Evolutionary conservation across 108 stramenopile species (phyloP).

Genomic region (Skeletonema costatum): DNA sequence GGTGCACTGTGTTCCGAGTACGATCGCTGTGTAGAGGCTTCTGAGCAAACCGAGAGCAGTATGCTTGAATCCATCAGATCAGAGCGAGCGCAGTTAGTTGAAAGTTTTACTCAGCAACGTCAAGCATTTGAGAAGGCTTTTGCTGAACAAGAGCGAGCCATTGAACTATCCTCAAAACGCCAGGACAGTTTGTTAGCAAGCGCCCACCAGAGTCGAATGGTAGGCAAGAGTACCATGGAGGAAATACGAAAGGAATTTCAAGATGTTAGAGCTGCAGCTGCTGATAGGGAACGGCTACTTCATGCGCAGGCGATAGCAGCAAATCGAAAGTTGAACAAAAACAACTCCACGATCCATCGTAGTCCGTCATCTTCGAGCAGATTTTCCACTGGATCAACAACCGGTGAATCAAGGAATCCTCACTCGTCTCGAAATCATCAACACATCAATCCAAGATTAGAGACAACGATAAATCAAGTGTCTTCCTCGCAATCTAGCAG

Average conservation of each 20-base stretch:
- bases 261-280: conserved; percentile 41
- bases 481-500: conserved; percentile 4
- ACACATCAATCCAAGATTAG: background rate
- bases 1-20: conserved; percentile 53
- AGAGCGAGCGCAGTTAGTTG: conserved; percentile 42
- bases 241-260: conserved; percentile 48
- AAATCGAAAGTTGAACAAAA: conserved; percentile 25
- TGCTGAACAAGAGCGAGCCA: conserved; percentile 42
- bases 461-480: background rate
- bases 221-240: conserved; percentile 38
- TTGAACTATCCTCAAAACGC: conserved; percentile 38
- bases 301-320: conserved; percentile 40
- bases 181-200: conserved; percentile 30
- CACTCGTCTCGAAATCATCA: conserved; percentile 6
- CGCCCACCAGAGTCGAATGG: conserved; percentile 27
- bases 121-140: conserved; percentile 43
- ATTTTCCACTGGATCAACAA: background rate
- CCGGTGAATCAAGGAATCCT: conserved; percentile 18
- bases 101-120: conserved; percentile 41
- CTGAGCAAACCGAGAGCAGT: conserved; percentile 34
- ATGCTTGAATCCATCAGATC: conserved; percentile 45
- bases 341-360: conserved; percentile 1
- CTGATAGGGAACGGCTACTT: conserved; percentile 38
- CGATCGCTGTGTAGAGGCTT: conserved; percentile 50
- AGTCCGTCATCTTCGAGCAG: conserved; percentile 18